Evolutionary conservation across 202 grass and related monocot genomes (phyloP), one percentile per base, ranked within the genome.

Genomic region (Carex arenaria): DNA sequence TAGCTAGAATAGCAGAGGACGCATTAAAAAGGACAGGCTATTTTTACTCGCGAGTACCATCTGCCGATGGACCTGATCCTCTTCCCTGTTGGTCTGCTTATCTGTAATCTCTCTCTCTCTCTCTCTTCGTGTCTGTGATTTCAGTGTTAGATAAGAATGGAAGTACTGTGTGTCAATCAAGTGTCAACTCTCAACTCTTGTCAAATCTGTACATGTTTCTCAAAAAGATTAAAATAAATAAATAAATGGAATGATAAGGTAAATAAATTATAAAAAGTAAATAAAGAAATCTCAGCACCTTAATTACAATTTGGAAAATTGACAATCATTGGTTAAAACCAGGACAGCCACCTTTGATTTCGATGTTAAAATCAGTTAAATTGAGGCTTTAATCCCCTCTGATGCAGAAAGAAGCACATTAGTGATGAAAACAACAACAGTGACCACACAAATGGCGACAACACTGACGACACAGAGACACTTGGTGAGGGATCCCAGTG

Each of bases 21-120:
- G 89, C 92, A 79, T 79, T 98, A 87, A 92, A 82, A 64, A 78
- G 89, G 79, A 98, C 93, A 0, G 92, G 89, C 54, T 93, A 93
- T 81, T 98, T 95, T 85, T 88, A 92, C 86, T 92, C 84, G 75
- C 87, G 90, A 87, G 80, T 95, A 60, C 52, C 86, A 78, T 83
- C 70, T 77, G 30, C 77, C 64, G 38, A 79, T 67, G 80, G 80
- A 57, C 83, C 71, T 81, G 90, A 93, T 57, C 85, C 66, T 85
- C 53, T 87, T 17, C 22, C 72, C 82, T 86, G 86, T 64, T 92
- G 91, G 89, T 85, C 90, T 61, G 69, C 78, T 10, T 57, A 79
- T 71, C 82, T 85, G 95, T 98, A 90, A 92, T 10, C 1, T 15
- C 61, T 20, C n/a, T 2, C 30, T 3, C 36, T 65, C 26, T 64